Evolutionary conservation across 1,284 basidiomycete genomes (phyloP).

Genomic region (Porodaedalea pini): DNA sequence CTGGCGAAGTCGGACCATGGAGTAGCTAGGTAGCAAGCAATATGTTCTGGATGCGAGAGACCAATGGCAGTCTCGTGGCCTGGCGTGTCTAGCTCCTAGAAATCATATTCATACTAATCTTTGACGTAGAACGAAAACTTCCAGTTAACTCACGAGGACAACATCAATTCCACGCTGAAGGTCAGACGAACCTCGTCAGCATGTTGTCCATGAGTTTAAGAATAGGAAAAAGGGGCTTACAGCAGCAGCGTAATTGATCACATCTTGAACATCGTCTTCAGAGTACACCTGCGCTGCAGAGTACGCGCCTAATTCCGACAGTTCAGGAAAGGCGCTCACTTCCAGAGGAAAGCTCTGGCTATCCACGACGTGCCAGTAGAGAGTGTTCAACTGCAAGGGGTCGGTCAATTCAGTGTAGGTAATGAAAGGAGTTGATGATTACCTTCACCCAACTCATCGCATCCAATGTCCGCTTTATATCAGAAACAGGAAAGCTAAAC

Average conservation of each 20-base stretch:
- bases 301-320: constrained; percentile 72
- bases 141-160: constrained; percentile 31
- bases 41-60: constrained; percentile 36
- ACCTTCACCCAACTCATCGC: constrained; percentile 89
- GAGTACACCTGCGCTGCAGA: constrained; percentile 55
- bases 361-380: constrained; percentile 83
- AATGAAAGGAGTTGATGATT: not conserved
- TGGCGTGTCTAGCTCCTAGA: constrained; percentile 44
- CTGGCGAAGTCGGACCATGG: constrained; percentile 35
- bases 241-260: constrained; percentile 69
- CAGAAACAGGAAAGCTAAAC: constrained; percentile 61
- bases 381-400: constrained; percentile 52
- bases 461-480: constrained; percentile 74
- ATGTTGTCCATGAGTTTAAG: not conserved
- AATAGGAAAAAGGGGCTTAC: constrained; percentile 40
- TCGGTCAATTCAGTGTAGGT: constrained; percentile 23
- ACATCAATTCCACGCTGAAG: constrained; percentile 44
- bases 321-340: constrained; percentile 57
- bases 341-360: constrained; percentile 75
- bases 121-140: not conserved
- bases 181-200: not conserved
- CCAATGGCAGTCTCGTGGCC: constrained; percentile 44
- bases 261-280: constrained; percentile 53
- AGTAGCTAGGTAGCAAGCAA: constrained; percentile 37
- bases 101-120: not conserved